Percentiles rank a stretch among this genome's conserved stretches.
phyloP scores from a whole-genome alignment of 371 early-diverging fungal species.

The Entomophthora muscae region DNA sequence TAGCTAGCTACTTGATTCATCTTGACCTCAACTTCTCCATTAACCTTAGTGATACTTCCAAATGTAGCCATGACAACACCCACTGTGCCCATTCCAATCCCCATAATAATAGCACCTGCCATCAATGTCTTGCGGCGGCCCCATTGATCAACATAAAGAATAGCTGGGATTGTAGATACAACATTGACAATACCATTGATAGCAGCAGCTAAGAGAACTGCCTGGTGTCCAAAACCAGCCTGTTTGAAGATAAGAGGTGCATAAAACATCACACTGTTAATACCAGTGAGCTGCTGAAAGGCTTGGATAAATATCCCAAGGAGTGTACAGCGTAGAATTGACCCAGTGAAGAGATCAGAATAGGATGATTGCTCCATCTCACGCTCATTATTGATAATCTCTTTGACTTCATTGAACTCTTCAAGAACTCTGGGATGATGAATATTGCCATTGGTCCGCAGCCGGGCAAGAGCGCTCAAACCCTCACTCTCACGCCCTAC shows the following conservation, averaged over 20 bases:
- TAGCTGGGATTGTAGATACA: no score
- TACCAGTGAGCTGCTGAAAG: no score
- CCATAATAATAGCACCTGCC: constrained; percentile 31
- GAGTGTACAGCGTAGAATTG: constrained; percentile 57
- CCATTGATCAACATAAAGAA: no score
- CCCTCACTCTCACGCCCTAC: constrained; percentile 39
- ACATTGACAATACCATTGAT: no score
- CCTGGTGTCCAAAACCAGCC: constrained; percentile 29
- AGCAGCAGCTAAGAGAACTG: constrained; percentile 40
- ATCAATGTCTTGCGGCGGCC: constrained; percentile 33
- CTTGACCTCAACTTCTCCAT: constrained; percentile 15
- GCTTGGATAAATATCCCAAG: constrained; percentile 52
- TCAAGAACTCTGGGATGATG: constrained; percentile 29
- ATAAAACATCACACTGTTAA: no score
- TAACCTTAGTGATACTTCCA: constrained; percentile 17
- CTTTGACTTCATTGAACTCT: constrained; percentile 60
- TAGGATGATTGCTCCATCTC: no score
- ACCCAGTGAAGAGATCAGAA: constrained; percentile 48
- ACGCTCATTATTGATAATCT: constrained; percentile 39
- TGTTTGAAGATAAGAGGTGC: constrained; percentile 46
- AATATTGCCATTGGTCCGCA: constrained; percentile 36
- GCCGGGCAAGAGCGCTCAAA: constrained; percentile 36
- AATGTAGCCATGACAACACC: constrained; percentile 23
- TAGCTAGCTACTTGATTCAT: constrained; percentile 25
- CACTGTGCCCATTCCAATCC: constrained; percentile 23